Base-by-base conservation (phyloP, 495 filamentous ascomycete species). In the Geoglossum glabrum region DNA sequence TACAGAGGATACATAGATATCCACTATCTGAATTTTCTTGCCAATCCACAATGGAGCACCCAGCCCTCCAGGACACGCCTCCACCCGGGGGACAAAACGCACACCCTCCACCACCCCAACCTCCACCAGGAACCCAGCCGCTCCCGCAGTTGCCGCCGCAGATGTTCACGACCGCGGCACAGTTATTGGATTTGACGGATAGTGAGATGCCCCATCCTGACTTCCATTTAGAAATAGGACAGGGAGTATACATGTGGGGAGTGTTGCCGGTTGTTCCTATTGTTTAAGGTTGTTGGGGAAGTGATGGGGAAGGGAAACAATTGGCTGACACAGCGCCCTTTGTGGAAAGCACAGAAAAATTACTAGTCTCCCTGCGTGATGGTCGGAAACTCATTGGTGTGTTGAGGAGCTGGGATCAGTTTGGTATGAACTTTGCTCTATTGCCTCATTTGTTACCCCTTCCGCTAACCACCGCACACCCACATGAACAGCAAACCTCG, bases 91-190 rank as follows among this genome's bases (percentile, higher is more conserved):
- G 25, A 26, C 49, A 27, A 19, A 52, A 52, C 17, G 49, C 49
- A 0, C 49, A 52, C 49, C 49, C 46, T 15, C 46, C 46, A 27
- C 56, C 56, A 17, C 33, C 33, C 7, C 54, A 25, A 52, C 52
- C 52, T n/a, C 54, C 26, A 31, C 19, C 19, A n/a, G 45, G 40
- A 33, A 70, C 73, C 43, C 77, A 77, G 62, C 64, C 69, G 57
- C 63, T 68, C 15, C 66, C 72, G 2, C 79, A 81, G 61, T 71
- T 88, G 36, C 84, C 81, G 4, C 80, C 80, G 50, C 87, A 98
- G 74, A 96, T 97, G 89, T 98, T 98, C 73, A 95, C 93, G 17
- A 98, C 92, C 3, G 90, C 92, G 46, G 88, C 92, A 54, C 90
- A 96, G 69, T 72, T 98, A 46, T 70, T 97, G 38, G 92, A 98